A percentile compares a stretch with the other conserved stretches of the same genome.
Evolutionary conservation across 1,139 yeast species (phyloP).

Genomic region (Protomyces arabidopsidicola): DNA sequence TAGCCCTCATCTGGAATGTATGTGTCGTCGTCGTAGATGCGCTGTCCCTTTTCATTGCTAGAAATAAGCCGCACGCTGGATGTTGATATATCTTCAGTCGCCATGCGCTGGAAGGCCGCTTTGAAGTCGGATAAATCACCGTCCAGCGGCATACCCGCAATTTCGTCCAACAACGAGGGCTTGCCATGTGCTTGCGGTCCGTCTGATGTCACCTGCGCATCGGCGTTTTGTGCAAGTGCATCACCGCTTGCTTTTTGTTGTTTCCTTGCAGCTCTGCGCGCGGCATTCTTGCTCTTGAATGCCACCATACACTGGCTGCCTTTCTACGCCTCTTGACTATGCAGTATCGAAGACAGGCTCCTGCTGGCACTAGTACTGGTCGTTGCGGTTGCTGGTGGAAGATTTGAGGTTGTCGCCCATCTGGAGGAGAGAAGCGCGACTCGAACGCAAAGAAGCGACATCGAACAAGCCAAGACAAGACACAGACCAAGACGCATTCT

Average conservation of each 20-base stretch:
- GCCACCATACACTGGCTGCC: conserved; percentile 2
- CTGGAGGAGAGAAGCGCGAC: too few relatives aligned
- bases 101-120: conserved; percentile 14
- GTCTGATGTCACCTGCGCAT: not conserved
- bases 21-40: conserved; percentile 42
- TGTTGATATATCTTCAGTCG: not conserved
- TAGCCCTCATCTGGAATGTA: conserved; percentile 33
- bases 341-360: too few relatives aligned
- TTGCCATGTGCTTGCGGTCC: not conserved
- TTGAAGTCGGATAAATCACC: conserved; percentile 14
- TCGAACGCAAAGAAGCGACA: too few relatives aligned
- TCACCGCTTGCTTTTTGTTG: conserved; percentile 3
- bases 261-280: conserved; percentile 23
- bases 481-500: too few relatives aligned
- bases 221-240: not conserved
- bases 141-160: conserved; percentile 10
- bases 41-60: conserved; percentile 36
- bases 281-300: conserved; percentile 18
- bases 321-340: not conserved
- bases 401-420: too few relatives aligned
- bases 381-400: too few relatives aligned
- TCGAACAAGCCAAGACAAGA: too few relatives aligned
- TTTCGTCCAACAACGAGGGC: conserved; percentile 9
- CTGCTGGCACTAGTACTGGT: too few relatives aligned
- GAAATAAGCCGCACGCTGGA: conserved; percentile 12